Percentiles rank a stretch among this genome's conserved stretches.
These are phyloP conservation scores for Acanthamoeba healyi DNA, from an alignment of 208 protist genomes.

Conservation along the genomic window DNA sequence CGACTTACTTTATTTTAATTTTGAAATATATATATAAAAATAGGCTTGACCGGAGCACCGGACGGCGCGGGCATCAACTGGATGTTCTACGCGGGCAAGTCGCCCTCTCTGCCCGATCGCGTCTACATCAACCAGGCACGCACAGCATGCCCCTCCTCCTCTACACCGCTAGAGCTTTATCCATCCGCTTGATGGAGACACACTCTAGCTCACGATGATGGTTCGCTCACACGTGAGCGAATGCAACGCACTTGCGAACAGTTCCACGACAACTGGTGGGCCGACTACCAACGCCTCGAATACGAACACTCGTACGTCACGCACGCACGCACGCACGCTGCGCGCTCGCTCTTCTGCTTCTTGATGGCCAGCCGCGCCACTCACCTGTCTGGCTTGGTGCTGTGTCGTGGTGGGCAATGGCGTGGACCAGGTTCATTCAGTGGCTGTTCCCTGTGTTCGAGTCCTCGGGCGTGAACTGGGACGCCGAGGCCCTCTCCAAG, in stretches of 20 bases:
- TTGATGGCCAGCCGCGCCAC: background rate
- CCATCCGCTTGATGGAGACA: too few species aligned
- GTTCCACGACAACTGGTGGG: slow-evolving; percentile 52
- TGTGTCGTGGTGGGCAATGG: too few species aligned
- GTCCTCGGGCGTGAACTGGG: slow-evolving; percentile 60
- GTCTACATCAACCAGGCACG: background rate
- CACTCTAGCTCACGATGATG: background rate
- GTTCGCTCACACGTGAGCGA: background rate
- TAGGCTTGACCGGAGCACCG: slow-evolving; percentile 1
- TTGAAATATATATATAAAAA: too few species aligned
- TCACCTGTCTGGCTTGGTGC: background rate
- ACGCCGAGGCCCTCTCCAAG: slow-evolving; percentile 72
- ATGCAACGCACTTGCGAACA: background rate
- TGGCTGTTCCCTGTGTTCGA: slow-evolving; percentile 72
- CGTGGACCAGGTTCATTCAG: too few species aligned
- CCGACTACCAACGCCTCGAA: slow-evolving; percentile 44
- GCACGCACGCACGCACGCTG: background rate
- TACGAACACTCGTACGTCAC: slow-evolving; percentile 42
- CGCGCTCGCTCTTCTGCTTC: background rate
- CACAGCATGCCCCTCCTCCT: too few species aligned
- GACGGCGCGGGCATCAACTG: slow-evolving; percentile 49
- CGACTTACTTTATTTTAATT: too few species aligned
- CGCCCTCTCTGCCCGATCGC: slow-evolving; percentile 14
- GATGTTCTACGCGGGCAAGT: slow-evolving; percentile 53
- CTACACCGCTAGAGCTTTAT: too few species aligned